Evolutionary conservation across 306 rosid genomes (phyloP), one percentile per base, ranked within the genome.

Genomic region (Sesbania bispinosa): DNA sequence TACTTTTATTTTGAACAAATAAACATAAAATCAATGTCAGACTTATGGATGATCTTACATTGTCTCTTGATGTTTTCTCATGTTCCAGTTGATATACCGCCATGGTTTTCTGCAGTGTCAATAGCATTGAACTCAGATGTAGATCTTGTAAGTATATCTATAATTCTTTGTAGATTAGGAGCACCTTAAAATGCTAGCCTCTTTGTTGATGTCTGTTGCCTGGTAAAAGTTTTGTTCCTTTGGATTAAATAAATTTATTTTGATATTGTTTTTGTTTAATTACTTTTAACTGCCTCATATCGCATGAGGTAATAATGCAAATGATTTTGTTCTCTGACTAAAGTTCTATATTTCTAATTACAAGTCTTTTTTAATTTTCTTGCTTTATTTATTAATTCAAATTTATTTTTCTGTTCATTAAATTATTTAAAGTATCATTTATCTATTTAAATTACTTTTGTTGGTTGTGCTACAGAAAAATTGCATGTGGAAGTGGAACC

Each of bases 81-180:
- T 79, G 69, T 77, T 78, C 70, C 85, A 95, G 99, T 95, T 83
- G 97, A 95, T 74, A 76, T 91, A 85, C 99, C 96, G 1, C 84
- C 88, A 23, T 89, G 93, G 95, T 95, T 95, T 83, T 91, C 97
- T 15, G 82, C 93, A 6, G 74, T 94, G 82, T 88, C 96, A 42
- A 71, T 91, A 77, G 77, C 83, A 42, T 75, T 95, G 90, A 82
- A 42, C 73, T 91, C 99, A 4, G 88, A 88, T 68, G 90, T 85
- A 71, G 85, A 91, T 77, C 87, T 83, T 57, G 99, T 95, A 88
- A 95, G 97, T 89, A 71, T 76, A 9, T 69, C 16, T 68, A 19
- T 52, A 46, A 30, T 55, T 80, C 57, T 50, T 14, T 69, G 33
- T n/a, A 29, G 41, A 71, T n/a, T 60, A 55, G 52, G 50, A 43